Conservation (phyloP, 257 asterid genomes). For the Nicotiana tabacum region DNA sequence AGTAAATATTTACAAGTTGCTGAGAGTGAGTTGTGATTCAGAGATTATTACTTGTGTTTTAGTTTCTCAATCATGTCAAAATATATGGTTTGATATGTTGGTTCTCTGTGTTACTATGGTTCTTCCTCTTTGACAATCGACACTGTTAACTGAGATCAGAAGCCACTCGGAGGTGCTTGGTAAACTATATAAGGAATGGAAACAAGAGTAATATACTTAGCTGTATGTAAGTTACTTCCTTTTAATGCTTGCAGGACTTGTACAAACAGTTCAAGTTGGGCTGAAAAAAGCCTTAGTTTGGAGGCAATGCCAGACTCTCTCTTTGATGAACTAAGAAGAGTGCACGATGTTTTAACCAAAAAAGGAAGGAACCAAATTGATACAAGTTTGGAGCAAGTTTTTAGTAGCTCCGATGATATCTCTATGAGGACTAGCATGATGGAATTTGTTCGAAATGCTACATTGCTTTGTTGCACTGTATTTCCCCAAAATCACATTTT, state of each 20-base stretch:
- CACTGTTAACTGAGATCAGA: not conserved
- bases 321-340: constrained; percentile 49
- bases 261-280: constrained; percentile 89
- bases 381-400: constrained; percentile 49
- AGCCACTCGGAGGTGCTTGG: not conserved
- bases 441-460: constrained; percentile 78
- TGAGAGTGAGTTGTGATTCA: not conserved
- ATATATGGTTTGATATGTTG: not conserved
- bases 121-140: not conserved
- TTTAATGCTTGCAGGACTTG: constrained; percentile 54
- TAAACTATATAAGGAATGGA: not conserved
- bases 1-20: not conserved
- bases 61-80: not conserved
- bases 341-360: constrained; percentile 36
- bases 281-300: constrained; percentile 55
- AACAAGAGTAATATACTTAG: not conserved
- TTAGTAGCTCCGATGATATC: constrained; percentile 46
- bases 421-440: constrained; percentile 62
- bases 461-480: constrained; percentile 63
- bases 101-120: not conserved
- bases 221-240: constrained; percentile 5
- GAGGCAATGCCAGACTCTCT: constrained; percentile 59
- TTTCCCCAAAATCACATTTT: constrained; percentile 76
- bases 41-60: not conserved
- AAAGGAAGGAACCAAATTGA: constrained; percentile 29